Conservation (phyloP, 306 rosid species). For the Vigna unguiculata region DNA sequence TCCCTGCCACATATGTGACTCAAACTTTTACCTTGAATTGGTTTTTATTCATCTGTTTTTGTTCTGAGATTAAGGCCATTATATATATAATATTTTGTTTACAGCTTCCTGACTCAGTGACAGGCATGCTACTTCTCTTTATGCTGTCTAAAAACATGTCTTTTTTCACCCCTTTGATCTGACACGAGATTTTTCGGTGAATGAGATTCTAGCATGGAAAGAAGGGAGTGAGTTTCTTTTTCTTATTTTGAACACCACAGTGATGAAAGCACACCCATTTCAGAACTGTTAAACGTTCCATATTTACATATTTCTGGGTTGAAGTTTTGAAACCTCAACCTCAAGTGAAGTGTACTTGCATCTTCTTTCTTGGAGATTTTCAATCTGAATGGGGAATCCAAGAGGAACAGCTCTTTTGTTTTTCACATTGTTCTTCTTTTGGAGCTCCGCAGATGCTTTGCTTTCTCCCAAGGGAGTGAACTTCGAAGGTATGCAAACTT, state of each 20-base stretch:
- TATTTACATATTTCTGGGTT: slow-evolving; percentile 41
- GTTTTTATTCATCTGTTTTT: slow-evolving; percentile 38
- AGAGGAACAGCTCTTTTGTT: slow-evolving; percentile 57
- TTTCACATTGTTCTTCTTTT: slow-evolving; percentile 59
- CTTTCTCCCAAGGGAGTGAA: slow-evolving; percentile 96
- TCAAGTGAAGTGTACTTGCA: slow-evolving; percentile 36
- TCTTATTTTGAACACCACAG: slow-evolving; percentile 60
- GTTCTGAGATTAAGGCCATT: slow-evolving; percentile 36
- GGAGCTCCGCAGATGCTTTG: slow-evolving; percentile 64
- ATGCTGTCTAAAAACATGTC: slow-evolving; percentile 51
- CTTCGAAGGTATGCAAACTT: slow-evolving; percentile 89
- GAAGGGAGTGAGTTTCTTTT: slow-evolving; percentile 53
- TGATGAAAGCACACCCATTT: slow-evolving; percentile 49
- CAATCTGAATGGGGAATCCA: slow-evolving; percentile 55
- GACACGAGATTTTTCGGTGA: slow-evolving; percentile 66
- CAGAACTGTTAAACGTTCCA: slow-evolving; percentile 45
- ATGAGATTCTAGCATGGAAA: slow-evolving; percentile 75
- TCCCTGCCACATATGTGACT: slow-evolving; percentile 40
- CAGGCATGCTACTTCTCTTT: slow-evolving; percentile 85
- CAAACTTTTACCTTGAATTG: slow-evolving; percentile 43
- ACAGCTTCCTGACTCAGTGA: slow-evolving; percentile 60
- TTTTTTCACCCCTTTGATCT: slow-evolving; percentile 51
- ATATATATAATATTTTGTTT: slow-evolving; percentile 55
- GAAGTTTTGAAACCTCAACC: slow-evolving; percentile 37
- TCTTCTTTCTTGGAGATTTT: slow-evolving; percentile 49